Percentiles rank a stretch among this genome's conserved stretches.
phyloP scores from a whole-genome alignment of 1,139 yeast genomes.

The Tardiomyces digboiensis region DNA sequence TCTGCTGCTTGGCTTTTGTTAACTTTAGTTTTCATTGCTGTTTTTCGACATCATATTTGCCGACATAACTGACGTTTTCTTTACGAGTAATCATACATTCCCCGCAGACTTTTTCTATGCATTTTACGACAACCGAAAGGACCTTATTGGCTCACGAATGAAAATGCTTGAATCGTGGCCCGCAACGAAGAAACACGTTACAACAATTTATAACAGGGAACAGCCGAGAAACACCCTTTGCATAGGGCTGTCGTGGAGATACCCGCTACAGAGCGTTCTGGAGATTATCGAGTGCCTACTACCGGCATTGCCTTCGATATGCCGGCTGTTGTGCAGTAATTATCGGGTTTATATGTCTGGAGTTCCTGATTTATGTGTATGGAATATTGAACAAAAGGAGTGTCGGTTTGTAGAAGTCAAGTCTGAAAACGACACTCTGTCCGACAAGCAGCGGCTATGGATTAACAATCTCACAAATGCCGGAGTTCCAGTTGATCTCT shows the following conservation, averaged over 20 bases:
- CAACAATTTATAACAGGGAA: conserved; percentile 4
- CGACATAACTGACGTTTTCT: conserved; percentile 18
- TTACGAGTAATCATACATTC: conserved; percentile 25
- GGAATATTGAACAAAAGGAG: conserved; percentile 14
- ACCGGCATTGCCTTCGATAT: conserved; percentile 15
- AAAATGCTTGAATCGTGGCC: conserved; percentile 1
- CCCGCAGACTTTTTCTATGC: conserved; percentile 24
- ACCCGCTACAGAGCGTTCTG: conserved; percentile 17
- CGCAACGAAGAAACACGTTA: neutral
- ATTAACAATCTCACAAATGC: conserved; percentile 22
- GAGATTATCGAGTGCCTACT: conserved; percentile 23
- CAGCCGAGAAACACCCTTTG: conserved; percentile 14
- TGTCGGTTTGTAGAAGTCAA: conserved; percentile 28
- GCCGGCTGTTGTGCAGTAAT: conserved; percentile 20
- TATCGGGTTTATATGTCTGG: conserved; percentile 25
- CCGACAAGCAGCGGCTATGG: conserved; percentile 32
- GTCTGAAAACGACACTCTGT: conserved; percentile 28
- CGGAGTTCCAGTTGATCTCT: conserved; percentile 27
- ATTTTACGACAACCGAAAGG: conserved; percentile 14
- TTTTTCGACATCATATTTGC: conserved; percentile 12
- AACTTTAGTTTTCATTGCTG: conserved; percentile 7
- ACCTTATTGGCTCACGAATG: conserved; percentile 14
- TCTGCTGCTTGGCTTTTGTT: neutral
- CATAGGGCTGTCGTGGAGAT: conserved; percentile 26
- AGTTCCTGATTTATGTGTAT: conserved; percentile 29